Base-by-base conservation (phyloP, 306 rosid genomes). In the Begonia loranthoides region DNA sequence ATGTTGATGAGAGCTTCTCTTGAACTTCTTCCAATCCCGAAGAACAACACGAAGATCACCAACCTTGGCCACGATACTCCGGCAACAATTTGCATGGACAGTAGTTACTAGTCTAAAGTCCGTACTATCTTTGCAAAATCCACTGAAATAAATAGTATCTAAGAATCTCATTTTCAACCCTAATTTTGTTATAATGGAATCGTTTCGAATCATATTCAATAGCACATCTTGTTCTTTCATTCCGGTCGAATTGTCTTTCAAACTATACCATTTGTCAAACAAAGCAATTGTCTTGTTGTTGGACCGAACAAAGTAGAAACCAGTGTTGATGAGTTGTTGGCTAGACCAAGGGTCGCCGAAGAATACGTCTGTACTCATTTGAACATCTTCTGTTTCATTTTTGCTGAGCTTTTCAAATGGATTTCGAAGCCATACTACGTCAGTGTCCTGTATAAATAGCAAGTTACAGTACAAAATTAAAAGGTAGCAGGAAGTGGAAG, bases 191-290 rank as follows among this genome's bases (percentile, higher is more conserved):
- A 70, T 48, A 0, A 84, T 62, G 0, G 84, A 89, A 0, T 55
- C 51, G 13, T 13, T 38, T 11, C 81, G 47, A 2, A 81, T 64
- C 36, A 28, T 4, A 17, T 57, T 56, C 12, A 21, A 5, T 28
- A 89, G 68, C n/a, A 89, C 94, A 58, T 89, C 97, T 57, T 89
- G 95, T n/a, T 89, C 97, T 13, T 84, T 84, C 19, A 41, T 57
- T 0, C 85, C 80, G 0, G 73, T 71, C 33, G 95, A 41, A 17
- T 60, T 73, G 61, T 82, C 82, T 43, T 75, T 89, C 58, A 49
- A 36, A 9, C 50, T 34, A 38, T 89, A 85, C 95, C 97, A 89
- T 22, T 43, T 58, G 14, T 84, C 78, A 39, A 84, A 76, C 21
- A 84, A 59, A 0, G 78, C 62, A 0, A 89, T 67, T 40, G 95